Conservation (phyloP, 73 alveolate genomes). For the Tetrahymena thermophila region DNA sequence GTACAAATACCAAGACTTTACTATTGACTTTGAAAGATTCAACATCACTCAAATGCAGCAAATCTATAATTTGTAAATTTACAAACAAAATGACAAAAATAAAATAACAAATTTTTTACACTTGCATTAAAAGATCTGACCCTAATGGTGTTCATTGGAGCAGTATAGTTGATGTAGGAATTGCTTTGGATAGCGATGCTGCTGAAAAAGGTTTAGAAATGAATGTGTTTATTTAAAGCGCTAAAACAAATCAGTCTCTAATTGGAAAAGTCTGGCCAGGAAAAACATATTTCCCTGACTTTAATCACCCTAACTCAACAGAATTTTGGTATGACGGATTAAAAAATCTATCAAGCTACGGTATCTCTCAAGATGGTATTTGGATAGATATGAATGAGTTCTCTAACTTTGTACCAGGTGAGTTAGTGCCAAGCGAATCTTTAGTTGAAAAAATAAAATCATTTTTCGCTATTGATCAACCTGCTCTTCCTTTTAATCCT, state of each 20-base stretch:
- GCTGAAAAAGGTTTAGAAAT: slow-evolving; percentile 41
- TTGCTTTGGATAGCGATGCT: slow-evolving; percentile 53
- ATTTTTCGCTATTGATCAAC: slow-evolving; percentile 4
- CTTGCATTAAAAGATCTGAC: slow-evolving; percentile 45
- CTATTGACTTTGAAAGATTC: slow-evolving; percentile 47
- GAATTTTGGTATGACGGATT: slow-evolving; percentile 68
- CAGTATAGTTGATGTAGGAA: slow-evolving; percentile 86
- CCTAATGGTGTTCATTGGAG: slow-evolving; percentile 62
- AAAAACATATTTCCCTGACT: slow-evolving; percentile 79
- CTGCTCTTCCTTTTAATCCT: slow-evolving; percentile 7
- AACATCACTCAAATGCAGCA: slow-evolving; percentile 49
- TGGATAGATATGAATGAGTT: slow-evolving; percentile 98
- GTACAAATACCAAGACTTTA: slow-evolving; percentile 75
- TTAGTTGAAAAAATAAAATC: not conserved
- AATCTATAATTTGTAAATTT: not conserved
- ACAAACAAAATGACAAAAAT: not conserved
- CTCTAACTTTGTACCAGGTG: slow-evolving; percentile 59
- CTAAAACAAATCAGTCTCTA: slow-evolving; percentile 17
- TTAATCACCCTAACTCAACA: slow-evolving; percentile 51
- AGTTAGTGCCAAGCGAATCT: slow-evolving; percentile 4
- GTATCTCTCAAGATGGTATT: slow-evolving; percentile 56
- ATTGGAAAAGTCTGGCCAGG: slow-evolving; percentile 89
- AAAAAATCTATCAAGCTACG: not conserved
- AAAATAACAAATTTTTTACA: not conserved
- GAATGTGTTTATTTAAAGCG: slow-evolving; percentile 39